A percentile compares a stretch with the other conserved stretches of the same genome.
phyloP scores from a whole-genome alignment of 202 grass and related monocot species.

The Digitaria exilis region DNA sequence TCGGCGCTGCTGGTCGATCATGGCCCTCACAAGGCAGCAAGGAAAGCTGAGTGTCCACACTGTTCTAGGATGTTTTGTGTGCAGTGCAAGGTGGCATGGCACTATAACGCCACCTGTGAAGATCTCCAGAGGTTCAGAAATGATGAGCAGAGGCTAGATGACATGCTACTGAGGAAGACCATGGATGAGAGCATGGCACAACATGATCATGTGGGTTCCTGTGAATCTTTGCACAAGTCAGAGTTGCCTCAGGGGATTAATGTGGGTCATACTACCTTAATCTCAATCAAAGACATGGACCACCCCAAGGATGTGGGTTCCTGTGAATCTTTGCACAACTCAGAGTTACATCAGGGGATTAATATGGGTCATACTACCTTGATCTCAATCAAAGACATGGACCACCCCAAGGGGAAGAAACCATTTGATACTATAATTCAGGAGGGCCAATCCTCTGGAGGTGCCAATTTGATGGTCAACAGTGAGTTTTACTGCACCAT shows the following conservation, averaged over 20 bases:
- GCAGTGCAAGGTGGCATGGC: slow-evolving; percentile 68
- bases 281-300: slow-evolving; percentile 11
- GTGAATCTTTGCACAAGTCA: not conserved
- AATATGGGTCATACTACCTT: not conserved
- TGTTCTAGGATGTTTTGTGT: slow-evolving; percentile 66
- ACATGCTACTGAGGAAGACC: slow-evolving; percentile 56
- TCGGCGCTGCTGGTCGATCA: slow-evolving; percentile 48
- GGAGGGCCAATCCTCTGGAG: slow-evolving; percentile 20
- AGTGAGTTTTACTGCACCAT: slow-evolving; percentile 58
- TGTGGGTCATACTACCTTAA: not conserved
- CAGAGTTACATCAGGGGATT: not conserved
- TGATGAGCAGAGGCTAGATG: slow-evolving; percentile 42
- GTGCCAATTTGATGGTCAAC: not conserved
- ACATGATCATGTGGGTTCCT: not conserved
- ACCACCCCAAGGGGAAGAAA: slow-evolving; percentile 45
- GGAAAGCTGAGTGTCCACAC: slow-evolving; percentile 53
- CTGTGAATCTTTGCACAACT: too few species aligned
- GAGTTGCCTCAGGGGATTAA: not conserved
- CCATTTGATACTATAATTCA: not conserved
- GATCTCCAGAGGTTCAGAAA: slow-evolving; percentile 47
- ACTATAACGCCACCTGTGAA: slow-evolving; percentile 42
- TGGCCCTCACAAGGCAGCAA: not conserved
- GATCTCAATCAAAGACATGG: slow-evolving; percentile 3
- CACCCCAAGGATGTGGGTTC: too few species aligned
- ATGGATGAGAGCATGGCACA: slow-evolving; percentile 54